These are phyloP conservation scores for Cladosporium sphaerospermum DNA, from an alignment of 2,329 filamentous ascomycete genomes.

Conservation along the genomic window DNA sequence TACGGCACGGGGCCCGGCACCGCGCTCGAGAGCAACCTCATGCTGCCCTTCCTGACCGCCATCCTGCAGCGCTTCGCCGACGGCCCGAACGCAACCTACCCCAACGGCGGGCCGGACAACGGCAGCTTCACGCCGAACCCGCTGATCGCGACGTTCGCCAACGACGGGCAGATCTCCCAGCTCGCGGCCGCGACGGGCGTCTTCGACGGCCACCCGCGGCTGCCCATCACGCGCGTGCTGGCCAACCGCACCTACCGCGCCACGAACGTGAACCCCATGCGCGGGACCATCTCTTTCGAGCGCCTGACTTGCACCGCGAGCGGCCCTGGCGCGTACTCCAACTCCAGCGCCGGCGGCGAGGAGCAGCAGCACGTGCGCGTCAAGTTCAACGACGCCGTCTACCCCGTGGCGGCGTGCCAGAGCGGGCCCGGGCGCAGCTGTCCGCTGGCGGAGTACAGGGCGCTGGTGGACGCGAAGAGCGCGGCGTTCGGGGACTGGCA, in stretches of 20 bases:
- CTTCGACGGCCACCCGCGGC: slow-evolving; percentile 50
- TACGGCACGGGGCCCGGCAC: slow-evolving; percentile 57
- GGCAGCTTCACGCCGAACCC: slow-evolving; percentile 49
- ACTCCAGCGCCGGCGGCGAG: background rate
- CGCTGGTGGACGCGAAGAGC: slow-evolving; percentile 14
- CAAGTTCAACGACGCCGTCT: slow-evolving; percentile 57
- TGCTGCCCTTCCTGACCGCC: slow-evolving; percentile 55
- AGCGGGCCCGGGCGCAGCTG: slow-evolving; percentile 44
- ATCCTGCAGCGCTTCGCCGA: slow-evolving; percentile 48
- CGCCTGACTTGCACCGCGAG: slow-evolving; percentile 46
- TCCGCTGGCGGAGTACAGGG: slow-evolving; percentile 34
- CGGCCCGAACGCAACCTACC: slow-evolving; percentile 47
- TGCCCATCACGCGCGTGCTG: slow-evolving; percentile 42
- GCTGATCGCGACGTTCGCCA: slow-evolving; percentile 56
- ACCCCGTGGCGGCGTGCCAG: slow-evolving; percentile 49
- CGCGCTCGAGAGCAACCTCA: slow-evolving; percentile 49
- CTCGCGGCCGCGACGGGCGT: slow-evolving; percentile 54
- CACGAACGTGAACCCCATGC: slow-evolving; percentile 55
- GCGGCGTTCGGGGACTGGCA: slow-evolving; percentile 15
- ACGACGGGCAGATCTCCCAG: slow-evolving; percentile 61
- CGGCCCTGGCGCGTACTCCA: too few species aligned
- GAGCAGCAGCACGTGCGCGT: slow-evolving; percentile 50
- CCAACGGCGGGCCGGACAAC: slow-evolving; percentile 15
- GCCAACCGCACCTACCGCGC: slow-evolving; percentile 46
- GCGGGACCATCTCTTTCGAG: slow-evolving; percentile 61